A percentile compares a stretch with the other conserved stretches of the same genome.
phyloP scores from a whole-genome alignment of 106 monocot genomes.

The Dendrobium nobile region DNA sequence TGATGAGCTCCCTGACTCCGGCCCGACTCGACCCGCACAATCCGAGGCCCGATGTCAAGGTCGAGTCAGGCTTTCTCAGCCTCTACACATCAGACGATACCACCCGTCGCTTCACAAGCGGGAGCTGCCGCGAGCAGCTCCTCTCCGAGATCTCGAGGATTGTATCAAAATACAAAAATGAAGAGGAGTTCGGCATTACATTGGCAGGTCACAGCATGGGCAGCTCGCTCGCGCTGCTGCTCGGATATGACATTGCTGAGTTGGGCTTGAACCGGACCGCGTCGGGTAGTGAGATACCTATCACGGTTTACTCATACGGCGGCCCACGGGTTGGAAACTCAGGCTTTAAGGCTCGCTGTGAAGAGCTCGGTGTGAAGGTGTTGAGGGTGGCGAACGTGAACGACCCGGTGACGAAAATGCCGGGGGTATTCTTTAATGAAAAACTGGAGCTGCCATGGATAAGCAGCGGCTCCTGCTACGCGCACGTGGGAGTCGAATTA shows the following conservation, averaged over 20 bases:
- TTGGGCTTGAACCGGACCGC: constrained; percentile 32
- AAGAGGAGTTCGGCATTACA: constrained; percentile 40
- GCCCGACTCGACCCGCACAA: constrained; percentile 39
- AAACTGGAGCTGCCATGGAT: constrained; percentile 24
- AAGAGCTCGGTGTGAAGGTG: constrained; percentile 65
- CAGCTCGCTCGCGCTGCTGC: constrained; percentile 43
- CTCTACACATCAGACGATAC: constrained; percentile 45
- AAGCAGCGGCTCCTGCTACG: constrained; percentile 34
- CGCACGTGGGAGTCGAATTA: constrained; percentile 58
- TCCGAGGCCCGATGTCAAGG: constrained; percentile 36
- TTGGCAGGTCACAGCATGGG: constrained; percentile 75
- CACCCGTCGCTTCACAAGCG: constrained; percentile 21
- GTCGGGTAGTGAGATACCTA: constrained; percentile 5
- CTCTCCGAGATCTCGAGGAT: constrained; percentile 35
- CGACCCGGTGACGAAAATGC: constrained; percentile 62
- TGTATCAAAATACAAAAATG: constrained; percentile 15
- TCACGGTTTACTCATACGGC: constrained; percentile 52
- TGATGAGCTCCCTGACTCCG: constrained; percentile 44
- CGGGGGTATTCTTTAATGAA: constrained; percentile 45
- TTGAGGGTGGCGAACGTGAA: constrained; percentile 53
- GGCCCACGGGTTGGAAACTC: constrained; percentile 61
- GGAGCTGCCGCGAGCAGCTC: constrained; percentile 52
- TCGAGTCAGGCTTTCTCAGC: constrained; percentile 50
- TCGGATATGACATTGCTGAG: constrained; percentile 60
- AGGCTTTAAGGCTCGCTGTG: constrained; percentile 48